Evolutionary conservation across 768 basidiomycete species (phyloP).

Genomic region (Galerina marginata): DNA sequence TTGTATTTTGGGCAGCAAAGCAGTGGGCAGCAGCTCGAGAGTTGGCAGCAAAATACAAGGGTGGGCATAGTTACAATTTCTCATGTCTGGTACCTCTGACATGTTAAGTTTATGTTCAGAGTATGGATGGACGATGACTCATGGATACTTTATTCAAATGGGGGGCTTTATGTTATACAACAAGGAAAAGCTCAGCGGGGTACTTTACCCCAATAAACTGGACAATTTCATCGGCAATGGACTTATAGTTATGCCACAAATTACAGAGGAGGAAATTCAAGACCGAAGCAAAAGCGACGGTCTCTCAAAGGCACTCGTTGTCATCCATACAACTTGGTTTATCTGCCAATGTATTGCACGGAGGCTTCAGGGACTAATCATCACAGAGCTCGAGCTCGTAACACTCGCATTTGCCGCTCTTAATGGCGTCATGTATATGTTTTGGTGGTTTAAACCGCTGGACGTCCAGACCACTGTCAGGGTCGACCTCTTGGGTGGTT

Average conservation of each 20-base stretch:
- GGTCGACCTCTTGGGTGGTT: too few species aligned
- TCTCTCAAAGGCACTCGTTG: conserved; percentile 32
- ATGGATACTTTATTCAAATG: conserved; percentile 20
- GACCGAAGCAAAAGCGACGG: conserved; percentile 25
- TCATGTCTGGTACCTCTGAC: too few species aligned
- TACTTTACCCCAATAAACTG: conserved; percentile 15
- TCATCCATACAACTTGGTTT: conserved; percentile 40
- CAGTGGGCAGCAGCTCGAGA: too few species aligned
- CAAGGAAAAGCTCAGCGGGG: not conserved
- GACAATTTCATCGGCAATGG: not conserved
- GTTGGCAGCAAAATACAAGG: too few species aligned
- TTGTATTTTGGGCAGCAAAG: too few species aligned
- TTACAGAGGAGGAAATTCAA: conserved; percentile 10
- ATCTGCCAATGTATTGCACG: conserved; percentile 30
- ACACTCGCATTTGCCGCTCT: conserved; percentile 36
- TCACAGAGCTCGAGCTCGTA: conserved; percentile 37
- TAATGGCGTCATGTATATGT: conserved; percentile 29
- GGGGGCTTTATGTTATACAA: conserved; percentile 20
- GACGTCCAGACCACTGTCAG: conserved; percentile 28
- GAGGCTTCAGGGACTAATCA: conserved; percentile 20
- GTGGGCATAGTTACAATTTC: too few species aligned
- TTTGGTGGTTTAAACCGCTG: conserved; percentile 44
- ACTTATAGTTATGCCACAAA: conserved; percentile 6
- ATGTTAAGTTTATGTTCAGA: too few species aligned
- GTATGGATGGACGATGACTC: conserved; percentile 14